These are phyloP conservation scores for Polymyxa betae DNA, from an alignment of 208 protist species.

Conservation along the genomic window DNA sequence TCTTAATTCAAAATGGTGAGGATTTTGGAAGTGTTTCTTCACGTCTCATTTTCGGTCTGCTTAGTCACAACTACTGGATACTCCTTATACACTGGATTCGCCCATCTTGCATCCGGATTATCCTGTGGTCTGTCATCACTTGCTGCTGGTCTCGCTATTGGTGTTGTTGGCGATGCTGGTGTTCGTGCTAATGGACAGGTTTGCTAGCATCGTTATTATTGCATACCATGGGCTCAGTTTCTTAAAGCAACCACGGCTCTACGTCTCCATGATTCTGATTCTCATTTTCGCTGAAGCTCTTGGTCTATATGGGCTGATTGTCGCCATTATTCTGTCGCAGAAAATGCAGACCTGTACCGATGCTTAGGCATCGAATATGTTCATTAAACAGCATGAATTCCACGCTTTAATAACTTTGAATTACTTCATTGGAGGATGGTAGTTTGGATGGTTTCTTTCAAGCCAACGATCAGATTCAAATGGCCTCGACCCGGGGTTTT, in stretches of 20 bases:
- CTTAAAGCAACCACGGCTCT: slow-evolving; percentile 88
- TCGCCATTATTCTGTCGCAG: slow-evolving; percentile 87
- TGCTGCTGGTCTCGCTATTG: slow-evolving; percentile 96
- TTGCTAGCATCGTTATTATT: background rate
- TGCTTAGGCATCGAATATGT: too few relatives aligned
- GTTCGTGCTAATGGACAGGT: slow-evolving; percentile 72
- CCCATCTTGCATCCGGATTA: slow-evolving; percentile 62
- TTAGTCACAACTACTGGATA: background rate
- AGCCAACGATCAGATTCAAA: background rate
- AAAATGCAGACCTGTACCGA: slow-evolving; percentile 52
- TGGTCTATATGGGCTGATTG: slow-evolving; percentile 94
- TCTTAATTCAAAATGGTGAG: slow-evolving; percentile 84
- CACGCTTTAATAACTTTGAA: too few relatives aligned
- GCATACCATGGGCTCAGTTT: background rate
- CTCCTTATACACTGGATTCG: slow-evolving; percentile 61
- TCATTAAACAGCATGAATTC: too few relatives aligned
- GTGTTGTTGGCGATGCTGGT: slow-evolving; percentile 97
- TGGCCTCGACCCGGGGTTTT: background rate
- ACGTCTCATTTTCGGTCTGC: background rate
- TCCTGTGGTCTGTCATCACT: slow-evolving; percentile 72
- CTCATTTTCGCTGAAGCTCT: slow-evolving; percentile 91
- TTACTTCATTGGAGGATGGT: background rate
- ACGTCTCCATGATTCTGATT: slow-evolving; percentile 99
- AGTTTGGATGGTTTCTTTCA: background rate
- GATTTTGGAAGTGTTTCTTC: slow-evolving; percentile 49